Conservation (phyloP, 129 eudicot genomes). For the Ambrosia artemisiifolia region DNA sequence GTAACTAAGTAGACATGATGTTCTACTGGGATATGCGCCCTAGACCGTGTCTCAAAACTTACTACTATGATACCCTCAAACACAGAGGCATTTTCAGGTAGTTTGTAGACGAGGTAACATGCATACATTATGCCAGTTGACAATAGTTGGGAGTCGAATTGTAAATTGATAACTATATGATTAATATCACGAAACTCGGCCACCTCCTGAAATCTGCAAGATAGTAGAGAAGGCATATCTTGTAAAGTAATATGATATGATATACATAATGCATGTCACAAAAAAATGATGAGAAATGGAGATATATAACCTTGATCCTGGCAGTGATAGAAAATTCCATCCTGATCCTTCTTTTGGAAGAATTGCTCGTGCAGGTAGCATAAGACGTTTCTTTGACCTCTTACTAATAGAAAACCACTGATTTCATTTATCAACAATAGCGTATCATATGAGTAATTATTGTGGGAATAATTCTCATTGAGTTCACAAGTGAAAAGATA, state of each 20-base stretch:
- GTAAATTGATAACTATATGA: not conserved
- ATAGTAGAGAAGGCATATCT: not conserved
- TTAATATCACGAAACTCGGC: not conserved
- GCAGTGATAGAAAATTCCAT: constrained; percentile 3
- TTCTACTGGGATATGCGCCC: not conserved
- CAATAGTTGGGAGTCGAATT: not conserved
- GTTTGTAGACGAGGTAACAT: constrained; percentile 24
- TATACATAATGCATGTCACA: not conserved
- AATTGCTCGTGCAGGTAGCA: constrained; percentile 10
- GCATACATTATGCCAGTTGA: not conserved
- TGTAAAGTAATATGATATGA: not conserved
- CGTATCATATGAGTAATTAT: not conserved
- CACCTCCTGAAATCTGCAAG: constrained; percentile 7
- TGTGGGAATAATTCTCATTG: not conserved
- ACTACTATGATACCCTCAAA: constrained; percentile 6
- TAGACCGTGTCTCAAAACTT: not conserved
- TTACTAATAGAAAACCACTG: constrained; percentile 6
- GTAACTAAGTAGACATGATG: constrained; percentile 2
- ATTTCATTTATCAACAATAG: not conserved
- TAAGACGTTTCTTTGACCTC: constrained; percentile 1
- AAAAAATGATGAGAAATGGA: not conserved
- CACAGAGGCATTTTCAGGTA: not conserved
- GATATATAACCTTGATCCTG: not conserved
- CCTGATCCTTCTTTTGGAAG: not conserved
- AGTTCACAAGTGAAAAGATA: no score